Percentiles rank a stretch among this genome's conserved stretches.
Evolutionary conservation across 2,329 filamentous ascomycete genomes (phyloP).

Genomic region (Colletotrichum camelliae): DNA sequence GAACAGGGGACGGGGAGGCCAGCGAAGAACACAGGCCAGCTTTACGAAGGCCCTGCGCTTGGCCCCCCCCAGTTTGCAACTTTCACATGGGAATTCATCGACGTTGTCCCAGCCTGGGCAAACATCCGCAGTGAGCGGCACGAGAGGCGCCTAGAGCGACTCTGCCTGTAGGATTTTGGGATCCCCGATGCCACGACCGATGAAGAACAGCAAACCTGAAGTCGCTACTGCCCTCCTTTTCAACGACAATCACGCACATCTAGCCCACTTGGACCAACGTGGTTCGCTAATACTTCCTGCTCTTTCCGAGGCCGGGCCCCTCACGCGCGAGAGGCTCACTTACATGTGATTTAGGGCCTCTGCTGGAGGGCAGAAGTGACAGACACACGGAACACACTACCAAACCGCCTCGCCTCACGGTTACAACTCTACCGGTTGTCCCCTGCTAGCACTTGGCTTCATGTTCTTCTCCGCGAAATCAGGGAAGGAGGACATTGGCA

Average conservation of each 20-base stretch:
- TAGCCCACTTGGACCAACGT: background rate
- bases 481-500: background rate
- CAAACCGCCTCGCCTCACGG: background rate
- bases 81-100: slow-evolving; percentile 12
- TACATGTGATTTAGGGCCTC: slow-evolving; percentile 11
- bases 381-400: background rate
- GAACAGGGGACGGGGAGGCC: background rate
- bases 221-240: background rate
- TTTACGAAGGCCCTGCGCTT: background rate
- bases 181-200: background rate
- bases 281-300: background rate
- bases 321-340: background rate
- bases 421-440: background rate
- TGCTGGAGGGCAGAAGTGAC: background rate
- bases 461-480: background rate
- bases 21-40: background rate
- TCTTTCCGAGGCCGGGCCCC: background rate
- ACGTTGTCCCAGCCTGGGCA: background rate
- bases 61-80: background rate
- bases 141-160: background rate
- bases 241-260: background rate
- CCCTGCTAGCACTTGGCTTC: slow-evolving; percentile 2
- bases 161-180: background rate
- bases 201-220: background rate
- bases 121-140: background rate